Conservation (phyloP, 202 grass and related monocot genomes). For the Schoenoplectus triqueter region DNA sequence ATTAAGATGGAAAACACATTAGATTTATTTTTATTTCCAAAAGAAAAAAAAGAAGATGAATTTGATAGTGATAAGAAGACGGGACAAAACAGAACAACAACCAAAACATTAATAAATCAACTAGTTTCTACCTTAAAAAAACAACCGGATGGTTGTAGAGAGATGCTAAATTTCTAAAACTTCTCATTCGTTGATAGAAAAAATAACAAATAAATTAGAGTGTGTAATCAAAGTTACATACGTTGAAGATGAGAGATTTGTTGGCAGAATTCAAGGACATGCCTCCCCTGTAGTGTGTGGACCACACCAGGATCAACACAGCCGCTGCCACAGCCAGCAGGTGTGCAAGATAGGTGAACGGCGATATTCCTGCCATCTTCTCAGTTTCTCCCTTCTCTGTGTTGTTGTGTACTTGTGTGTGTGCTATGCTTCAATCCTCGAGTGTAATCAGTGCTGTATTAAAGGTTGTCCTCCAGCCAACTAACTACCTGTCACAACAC, state of each 20-base stretch:
- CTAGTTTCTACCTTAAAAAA: background rate
- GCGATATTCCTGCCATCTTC: constrained; percentile 22
- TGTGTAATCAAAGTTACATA: constrained; percentile 22
- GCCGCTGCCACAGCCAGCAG: constrained; percentile 44
- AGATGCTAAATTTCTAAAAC: no score
- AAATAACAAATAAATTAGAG: background rate
- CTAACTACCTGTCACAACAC: background rate
- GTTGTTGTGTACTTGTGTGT: background rate
- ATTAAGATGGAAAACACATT: background rate
- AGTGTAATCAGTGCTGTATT: background rate
- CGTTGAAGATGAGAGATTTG: constrained; percentile 78
- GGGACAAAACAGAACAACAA: background rate
- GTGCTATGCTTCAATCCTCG: background rate
- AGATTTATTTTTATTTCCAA: background rate
- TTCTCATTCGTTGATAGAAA: background rate
- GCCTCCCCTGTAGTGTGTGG: constrained; percentile 71
- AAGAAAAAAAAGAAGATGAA: no score
- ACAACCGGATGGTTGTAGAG: background rate
- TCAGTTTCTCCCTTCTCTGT: background rate
- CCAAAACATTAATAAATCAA: background rate
- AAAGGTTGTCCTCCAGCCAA: background rate
- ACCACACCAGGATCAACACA: constrained; percentile 74
- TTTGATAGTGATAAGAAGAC: background rate
- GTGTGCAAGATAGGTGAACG: constrained; percentile 47
- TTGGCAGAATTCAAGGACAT: constrained; percentile 50